Base-by-base conservation (phyloP, 2,329 filamentous ascomycete species). In the Fusarium nurragi region DNA sequence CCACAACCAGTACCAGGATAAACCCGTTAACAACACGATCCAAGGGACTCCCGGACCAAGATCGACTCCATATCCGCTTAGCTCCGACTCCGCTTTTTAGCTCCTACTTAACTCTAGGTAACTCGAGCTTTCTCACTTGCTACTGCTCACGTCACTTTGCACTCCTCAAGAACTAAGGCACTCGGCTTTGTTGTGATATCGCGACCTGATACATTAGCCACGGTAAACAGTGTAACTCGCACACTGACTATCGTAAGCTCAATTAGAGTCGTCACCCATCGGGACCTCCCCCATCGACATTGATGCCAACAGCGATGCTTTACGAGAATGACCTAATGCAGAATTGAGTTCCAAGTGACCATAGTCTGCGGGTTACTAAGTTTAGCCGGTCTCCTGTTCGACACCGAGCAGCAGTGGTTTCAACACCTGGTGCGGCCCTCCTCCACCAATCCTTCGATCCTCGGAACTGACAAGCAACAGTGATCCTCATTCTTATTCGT, bases 1-100 rank as follows among this genome's bases (percentile, higher is more conserved):
- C 26, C 41, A 6, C 39, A 48, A 41, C 39, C 41, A 55, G 60
- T 32, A 49, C 40, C 55, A 49, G 58, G 52, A 53, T 58, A 45
- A 32, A 48, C 41, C 48, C 28, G 23, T 44, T 43, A 28, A 39
- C 13, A 51, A 58, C 45, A 48, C 46, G 40, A 66, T 50, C 50
- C 51, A 62, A 68, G 51, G 60, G 51, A 65, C 51, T 64, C 41
- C 50, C 36, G 54, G 60, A 63, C 63, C 64, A 68, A 59, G 51
- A 65, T 67, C 56, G 36, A 44, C 60, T 62, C 48, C 38, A 38
- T 12, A 28, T 28, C 26, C 43, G 32, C 34, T 39, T 41, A 58
- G 47, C 39, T 41, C 30, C 23, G 34, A 58, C 54, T 53, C 49
- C 47, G 46, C 47, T 43, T 41, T 51, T 47, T 66, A 66, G 57